Conservation (phyloP, 805 yeast species). For the Yamadazyma insecticola region DNA sequence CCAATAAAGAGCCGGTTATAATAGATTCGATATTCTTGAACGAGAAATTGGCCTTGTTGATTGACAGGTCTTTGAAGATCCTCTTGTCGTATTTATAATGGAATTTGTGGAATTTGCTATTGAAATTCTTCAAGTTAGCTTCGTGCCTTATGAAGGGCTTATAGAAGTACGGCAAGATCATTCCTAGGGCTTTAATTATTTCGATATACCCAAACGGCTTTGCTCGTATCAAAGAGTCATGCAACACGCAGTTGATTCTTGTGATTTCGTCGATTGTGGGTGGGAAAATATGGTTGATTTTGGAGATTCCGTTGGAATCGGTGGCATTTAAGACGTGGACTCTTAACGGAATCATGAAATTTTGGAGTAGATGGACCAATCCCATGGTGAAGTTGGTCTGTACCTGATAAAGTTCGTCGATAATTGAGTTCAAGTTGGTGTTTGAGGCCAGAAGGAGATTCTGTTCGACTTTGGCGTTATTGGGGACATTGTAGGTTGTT, state of each 20-base stretch:
- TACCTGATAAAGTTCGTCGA: constrained; percentile 61
- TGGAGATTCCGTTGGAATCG: constrained; percentile 52
- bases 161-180: constrained; percentile 83
- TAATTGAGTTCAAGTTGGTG: constrained; percentile 44
- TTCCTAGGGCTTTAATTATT: constrained; percentile 72
- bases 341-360: constrained; percentile 74
- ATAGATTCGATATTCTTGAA: constrained; percentile 36
- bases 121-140: constrained; percentile 76
- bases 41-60: constrained; percentile 27
- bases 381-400: constrained; percentile 73
- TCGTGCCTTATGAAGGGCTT: constrained; percentile 92
- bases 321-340: constrained; percentile 58
- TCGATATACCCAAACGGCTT: constrained; percentile 68
- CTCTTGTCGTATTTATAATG: constrained; percentile 21
- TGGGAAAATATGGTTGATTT: constrained; percentile 77
- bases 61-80: constrained; percentile 22
- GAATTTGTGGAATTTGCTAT: constrained; percentile 45
- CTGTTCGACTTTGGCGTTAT: constrained; percentile 12
- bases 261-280: constrained; percentile 95
- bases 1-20: constrained; percentile 60
- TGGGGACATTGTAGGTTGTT: constrained; percentile 62
- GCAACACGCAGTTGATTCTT: constrained; percentile 78
- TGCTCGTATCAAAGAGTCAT: constrained; percentile 70
- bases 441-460: no score
- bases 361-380: constrained; percentile 71